A percentile compares a stretch with the other conserved stretches of the same genome.
phyloP scores from a whole-genome alignment of 192 early-diverging fungal genomes.

The Rhizophagus sp. region DNA sequence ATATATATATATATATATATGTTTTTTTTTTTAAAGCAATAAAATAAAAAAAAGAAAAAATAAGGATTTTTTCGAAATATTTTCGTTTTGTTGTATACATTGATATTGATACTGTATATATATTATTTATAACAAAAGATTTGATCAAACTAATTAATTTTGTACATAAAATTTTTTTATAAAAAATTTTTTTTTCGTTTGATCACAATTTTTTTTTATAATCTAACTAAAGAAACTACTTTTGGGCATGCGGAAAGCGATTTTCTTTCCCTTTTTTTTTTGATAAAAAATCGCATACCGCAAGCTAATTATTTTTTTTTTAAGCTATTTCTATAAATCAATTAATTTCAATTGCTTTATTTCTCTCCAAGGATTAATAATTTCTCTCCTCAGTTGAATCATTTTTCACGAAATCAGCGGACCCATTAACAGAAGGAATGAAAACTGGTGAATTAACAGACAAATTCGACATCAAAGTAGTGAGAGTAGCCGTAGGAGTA shows the following conservation, averaged over 20 bases:
- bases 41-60: too few relatives aligned
- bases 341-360: background rate
- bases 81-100: too few relatives aligned
- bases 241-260: background rate
- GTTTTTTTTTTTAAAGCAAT: too few relatives aligned
- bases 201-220: background rate
- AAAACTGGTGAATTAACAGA: slow-evolving; percentile 11
- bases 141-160: too few relatives aligned
- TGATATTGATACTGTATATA: too few relatives aligned
- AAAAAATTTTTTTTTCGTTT: too few relatives aligned
- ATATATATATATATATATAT: too few relatives aligned
- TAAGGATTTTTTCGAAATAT: too few relatives aligned
- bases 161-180: too few relatives aligned
- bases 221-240: background rate
- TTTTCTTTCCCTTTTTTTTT: too few relatives aligned
- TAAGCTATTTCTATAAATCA: background rate
- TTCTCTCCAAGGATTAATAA: background rate
- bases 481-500: background rate
- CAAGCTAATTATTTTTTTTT: background rate
- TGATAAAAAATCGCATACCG: background rate
- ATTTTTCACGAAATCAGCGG: background rate
- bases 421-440: background rate
- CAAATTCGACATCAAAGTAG: background rate
- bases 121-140: too few relatives aligned
- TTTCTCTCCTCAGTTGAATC: background rate